Percentiles rank a stretch among this genome's conserved stretches.
These are phyloP conservation scores for Amphirosellinia nigrospora DNA, from an alignment of 495 filamentous ascomycete genomes.

Conservation along the genomic window DNA sequence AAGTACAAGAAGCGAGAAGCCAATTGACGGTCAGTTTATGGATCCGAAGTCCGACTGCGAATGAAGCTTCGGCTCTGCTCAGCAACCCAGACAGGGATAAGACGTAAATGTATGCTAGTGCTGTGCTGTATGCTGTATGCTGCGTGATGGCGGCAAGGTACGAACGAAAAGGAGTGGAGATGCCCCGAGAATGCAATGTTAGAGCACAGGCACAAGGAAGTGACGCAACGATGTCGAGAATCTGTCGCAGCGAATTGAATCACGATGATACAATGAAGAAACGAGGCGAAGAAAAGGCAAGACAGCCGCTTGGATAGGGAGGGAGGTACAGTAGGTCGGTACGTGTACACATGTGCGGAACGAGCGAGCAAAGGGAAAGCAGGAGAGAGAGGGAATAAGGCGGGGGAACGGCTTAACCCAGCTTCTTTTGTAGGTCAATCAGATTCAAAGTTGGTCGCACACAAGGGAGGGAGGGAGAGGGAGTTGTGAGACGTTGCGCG, in stretches of 20 bases:
- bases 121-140: not conserved
- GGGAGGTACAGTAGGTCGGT: too few species aligned
- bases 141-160: not conserved
- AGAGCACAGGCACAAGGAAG: not conserved
- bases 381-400: not conserved
- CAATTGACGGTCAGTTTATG: not conserved
- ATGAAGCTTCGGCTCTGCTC: not conserved
- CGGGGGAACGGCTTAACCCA: not conserved
- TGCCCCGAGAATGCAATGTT: not conserved
- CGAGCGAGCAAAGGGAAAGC: not conserved
- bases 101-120: not conserved
- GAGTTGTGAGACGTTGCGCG: constrained; percentile 10
- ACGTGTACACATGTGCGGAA: not conserved
- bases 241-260: constrained; percentile 3
- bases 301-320: not conserved
- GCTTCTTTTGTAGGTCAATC: not conserved
- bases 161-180: constrained; percentile 8
- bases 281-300: not conserved
- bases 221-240: constrained; percentile 12
- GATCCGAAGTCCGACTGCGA: not conserved
- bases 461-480: too few species aligned
- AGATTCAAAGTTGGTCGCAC: constrained; percentile 2
- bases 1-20: not conserved
- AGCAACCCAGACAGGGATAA: not conserved
- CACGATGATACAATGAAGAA: constrained; percentile 8